Evolutionary conservation across 2,329 filamentous ascomycete species (phyloP), one percentile per base, ranked within the genome.

Genomic region (Gnomoniopsis smithogilvyi): DNA sequence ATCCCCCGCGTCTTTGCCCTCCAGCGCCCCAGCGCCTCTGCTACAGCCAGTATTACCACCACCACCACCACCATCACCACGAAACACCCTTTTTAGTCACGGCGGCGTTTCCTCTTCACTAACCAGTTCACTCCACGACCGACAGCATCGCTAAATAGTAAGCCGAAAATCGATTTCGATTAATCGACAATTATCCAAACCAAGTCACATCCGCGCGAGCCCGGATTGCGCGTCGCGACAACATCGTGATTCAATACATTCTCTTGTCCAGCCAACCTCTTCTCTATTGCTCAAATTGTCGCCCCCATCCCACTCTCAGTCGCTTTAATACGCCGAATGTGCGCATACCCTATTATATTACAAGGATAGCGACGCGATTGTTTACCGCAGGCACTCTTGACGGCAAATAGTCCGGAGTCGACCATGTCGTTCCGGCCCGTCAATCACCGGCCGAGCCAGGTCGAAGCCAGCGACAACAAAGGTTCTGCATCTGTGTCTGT

Each of bases 381-480:
- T 50, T n/a, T 51, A 47, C 55, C 49, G 47, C 51, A 30, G 47
- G 46, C 34, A 33, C 26, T 34, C 17, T 49, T 30, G n/a, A 36
- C 34, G 54, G 46, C 51, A 33, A n/a, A 46, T 24, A 48, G 34
- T 30, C 46, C 34, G 26, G 36, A 45, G 53, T 52, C 48, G 50
- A 56, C 51, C 53, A 62, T 62, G 60, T 62, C 56, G 36, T 59
- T 58, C 46, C 60, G 57, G 53, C 56, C 60, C 43, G 60, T 58
- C 59, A 52, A 57, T 51, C 53, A 46, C 57, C 30, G 47, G 56
- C 46, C 60, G 60, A 56, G 54, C 46, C 60, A 56, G 60, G 36
- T 46, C 38, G 57, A 50, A 48, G 38, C 47, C 45, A 50, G 34
- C 22, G 24, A 34, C 45, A 50, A 36, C 41, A 36, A 48, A 33